Base-by-base conservation (phyloP, 208 protist genomes). In the Acanthamoeba castellanii region DNA sequence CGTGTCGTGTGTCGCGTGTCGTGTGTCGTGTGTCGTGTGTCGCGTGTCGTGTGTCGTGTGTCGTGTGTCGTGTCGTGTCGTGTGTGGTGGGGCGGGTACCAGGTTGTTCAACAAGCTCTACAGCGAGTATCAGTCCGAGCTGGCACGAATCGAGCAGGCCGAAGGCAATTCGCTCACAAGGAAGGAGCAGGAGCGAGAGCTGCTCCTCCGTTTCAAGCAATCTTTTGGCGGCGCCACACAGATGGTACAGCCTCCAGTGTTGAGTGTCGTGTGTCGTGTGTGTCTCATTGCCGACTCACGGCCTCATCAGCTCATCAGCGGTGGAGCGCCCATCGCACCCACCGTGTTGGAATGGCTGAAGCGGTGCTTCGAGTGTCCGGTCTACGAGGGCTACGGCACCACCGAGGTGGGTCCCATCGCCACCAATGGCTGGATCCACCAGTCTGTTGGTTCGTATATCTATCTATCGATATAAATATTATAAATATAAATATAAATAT, bases 51-150 rank as follows among this genome's bases (percentile, higher is more conserved):
- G 37, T 42, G 37, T 42, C 37, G n/a, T n/a, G n/a, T n/a, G n/a
- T n/a, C n/a, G n/a, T n/a, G n/a, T n/a, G n/a, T n/a, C n/a, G n/a
- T n/a, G n/a, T n/a, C n/a, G n/a, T n/a, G n/a, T n/a, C n/a, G n/a
- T n/a, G n/a, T n/a, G n/a, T n/a, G n/a, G n/a, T 7, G 52, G 52
- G 52, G 52, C 11, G 52, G 52, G 52, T 16, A 57, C 52, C 55
- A 61, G 82, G 82, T n/a, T 90, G 82, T 90, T 47, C 57, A 90
- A 90, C 57, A 90, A 90, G 82, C 82, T 90, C 50, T 90, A 90
- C 32, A 70, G 27, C 27, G 82, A 90, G 52, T 90, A 70, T 32
- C 47, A 66, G n/a, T 27, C 47, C 14, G 82, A 30, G 57, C 52
- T 90, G 47, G 47, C 82, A 0, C 1, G n/a, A 34, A 90, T 59